Conservation (phyloP, 2,329 filamentous ascomycete genomes). For the Aspergillus thermomutatus region DNA sequence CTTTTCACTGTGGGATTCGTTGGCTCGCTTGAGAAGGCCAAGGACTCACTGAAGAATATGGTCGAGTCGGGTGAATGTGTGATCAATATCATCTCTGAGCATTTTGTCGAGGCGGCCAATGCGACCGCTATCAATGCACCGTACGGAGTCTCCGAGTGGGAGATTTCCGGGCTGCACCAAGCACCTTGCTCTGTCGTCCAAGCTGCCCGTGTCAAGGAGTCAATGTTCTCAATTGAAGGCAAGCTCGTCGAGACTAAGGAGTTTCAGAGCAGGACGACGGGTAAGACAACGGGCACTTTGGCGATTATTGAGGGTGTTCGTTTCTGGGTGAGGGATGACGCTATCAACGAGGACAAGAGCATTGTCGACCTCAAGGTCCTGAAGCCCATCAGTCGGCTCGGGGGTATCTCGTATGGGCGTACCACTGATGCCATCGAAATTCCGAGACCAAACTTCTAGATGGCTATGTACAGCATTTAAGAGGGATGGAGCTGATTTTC, state of each 20-base stretch:
- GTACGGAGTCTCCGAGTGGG: conserved; percentile 74
- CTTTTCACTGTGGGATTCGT: conserved; percentile 67
- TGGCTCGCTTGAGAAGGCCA: conserved; percentile 58
- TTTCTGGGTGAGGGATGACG: conserved; percentile 89
- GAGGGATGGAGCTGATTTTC: neutral
- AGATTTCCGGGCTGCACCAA: conserved; percentile 70
- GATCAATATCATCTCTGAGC: conserved; percentile 84
- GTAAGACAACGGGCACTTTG: conserved; percentile 71
- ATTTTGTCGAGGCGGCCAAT: conserved; percentile 85
- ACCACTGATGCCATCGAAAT: conserved; percentile 69
- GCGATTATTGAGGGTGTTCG: conserved; percentile 77
- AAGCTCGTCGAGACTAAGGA: conserved; percentile 71
- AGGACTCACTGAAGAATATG: conserved; percentile 77
- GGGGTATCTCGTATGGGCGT: conserved; percentile 81
- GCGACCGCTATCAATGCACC: conserved; percentile 75
- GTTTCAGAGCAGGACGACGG: conserved; percentile 69
- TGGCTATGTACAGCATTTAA: neutral
- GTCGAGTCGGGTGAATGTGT: conserved; percentile 69
- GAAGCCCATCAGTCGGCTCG: conserved; percentile 71
- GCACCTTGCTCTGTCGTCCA: conserved; percentile 63
- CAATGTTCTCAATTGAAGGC: conserved; percentile 77
- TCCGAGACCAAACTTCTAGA: conserved; percentile 36
- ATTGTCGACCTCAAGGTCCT: conserved; percentile 73
- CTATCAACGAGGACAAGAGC: conserved; percentile 72
- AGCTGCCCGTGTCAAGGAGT: conserved; percentile 72